Evolutionary conservation across 176 grass and related monocot species (phyloP), one percentile per base, ranked within the genome.

Genomic region (Aechmea fasciata): DNA sequence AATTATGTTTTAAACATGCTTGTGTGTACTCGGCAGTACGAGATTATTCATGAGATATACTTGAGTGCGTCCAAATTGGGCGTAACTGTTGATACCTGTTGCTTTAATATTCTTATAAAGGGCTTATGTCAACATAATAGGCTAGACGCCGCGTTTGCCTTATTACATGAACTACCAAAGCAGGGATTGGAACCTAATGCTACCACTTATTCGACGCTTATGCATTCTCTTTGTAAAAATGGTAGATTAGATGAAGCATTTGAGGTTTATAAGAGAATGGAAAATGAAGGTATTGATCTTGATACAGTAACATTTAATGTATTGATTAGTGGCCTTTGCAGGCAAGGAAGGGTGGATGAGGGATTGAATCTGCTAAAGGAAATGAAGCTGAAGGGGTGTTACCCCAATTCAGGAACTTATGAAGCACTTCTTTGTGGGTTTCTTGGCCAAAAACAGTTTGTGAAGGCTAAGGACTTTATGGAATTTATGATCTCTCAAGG

Each of bases 1-100:
- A 96, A 87, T 57, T 96, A 92, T 57, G 93, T 96, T 62, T 74
- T 92, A 5, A 83, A 90, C 73, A 80, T 96, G 93, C 86, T 92
- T 19, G 93, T 96, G n/a, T 85, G 87, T 82, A 85, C 50, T 73
- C 48, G 77, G 70, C 93, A 96, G 63, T 92, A 84, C 2, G 78
- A 87, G 65, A 76, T 90, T 12, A 67, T 92, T 4, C 89, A 92
- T 52, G 88, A 96, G 83, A 71, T 92, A 14, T 96, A 90, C 57
- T 55, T 62, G 0, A 91, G 86, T 29, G 83, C 86, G 2, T 72
- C 81, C 3, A 76, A 51, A 49, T 55, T 96, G 71, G 88, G 89
- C 0, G 66, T 96, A 66, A 69, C 74, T 0, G 18, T 92, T 5
- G 93, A 97, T 67, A 90, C 89, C 2, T 92, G 86, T 71, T 90